Percentiles rank a stretch among this genome's conserved stretches.
Evolutionary conservation across 306 rosid genomes (phyloP).

Genomic region (Macrotyloma uniflorum): DNA sequence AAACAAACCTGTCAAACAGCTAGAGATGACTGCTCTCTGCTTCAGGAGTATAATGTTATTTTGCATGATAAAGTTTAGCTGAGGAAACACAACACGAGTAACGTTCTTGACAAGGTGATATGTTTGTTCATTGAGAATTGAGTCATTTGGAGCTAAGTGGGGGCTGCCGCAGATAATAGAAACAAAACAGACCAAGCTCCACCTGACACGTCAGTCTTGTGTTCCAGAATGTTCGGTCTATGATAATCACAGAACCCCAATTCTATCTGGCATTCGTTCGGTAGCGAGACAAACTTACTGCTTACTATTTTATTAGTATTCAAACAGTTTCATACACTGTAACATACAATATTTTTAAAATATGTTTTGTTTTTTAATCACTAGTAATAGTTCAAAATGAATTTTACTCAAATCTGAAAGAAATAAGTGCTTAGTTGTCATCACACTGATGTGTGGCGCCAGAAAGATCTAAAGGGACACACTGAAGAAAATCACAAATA

Average conservation of each 20-base stretch:
- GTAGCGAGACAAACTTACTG: slow-evolving; percentile 5
- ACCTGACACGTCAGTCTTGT: slow-evolving; percentile 39
- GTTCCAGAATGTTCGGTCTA: slow-evolving; percentile 39
- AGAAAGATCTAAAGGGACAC: slow-evolving; percentile 30
- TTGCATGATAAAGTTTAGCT: neutral
- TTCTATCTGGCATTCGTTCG: slow-evolving; percentile 25
- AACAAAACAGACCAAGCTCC: slow-evolving; percentile 16
- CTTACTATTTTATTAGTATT: too few species aligned
- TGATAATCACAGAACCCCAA: slow-evolving; percentile 26
- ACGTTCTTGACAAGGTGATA: neutral
- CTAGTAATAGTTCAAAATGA: neutral
- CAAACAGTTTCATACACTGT: too few species aligned
- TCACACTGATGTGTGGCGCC: slow-evolving; percentile 30
- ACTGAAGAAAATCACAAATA: slow-evolving; percentile 22
- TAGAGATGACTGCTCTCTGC: neutral
- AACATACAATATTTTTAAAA: too few species aligned
- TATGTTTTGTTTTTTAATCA: too few species aligned
- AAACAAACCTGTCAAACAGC: neutral
- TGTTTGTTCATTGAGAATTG: slow-evolving; percentile 22
- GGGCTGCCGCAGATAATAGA: slow-evolving; percentile 14
- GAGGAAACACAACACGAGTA: slow-evolving; percentile 1
- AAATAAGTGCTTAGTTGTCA: slow-evolving; percentile 33
- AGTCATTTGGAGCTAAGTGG: slow-evolving; percentile 28
- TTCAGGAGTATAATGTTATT: neutral
- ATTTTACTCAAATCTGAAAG: neutral